phyloP scores from a whole-genome alignment of 768 basidiomycete genomes.

The Panaeolus cyanescens region DNA sequence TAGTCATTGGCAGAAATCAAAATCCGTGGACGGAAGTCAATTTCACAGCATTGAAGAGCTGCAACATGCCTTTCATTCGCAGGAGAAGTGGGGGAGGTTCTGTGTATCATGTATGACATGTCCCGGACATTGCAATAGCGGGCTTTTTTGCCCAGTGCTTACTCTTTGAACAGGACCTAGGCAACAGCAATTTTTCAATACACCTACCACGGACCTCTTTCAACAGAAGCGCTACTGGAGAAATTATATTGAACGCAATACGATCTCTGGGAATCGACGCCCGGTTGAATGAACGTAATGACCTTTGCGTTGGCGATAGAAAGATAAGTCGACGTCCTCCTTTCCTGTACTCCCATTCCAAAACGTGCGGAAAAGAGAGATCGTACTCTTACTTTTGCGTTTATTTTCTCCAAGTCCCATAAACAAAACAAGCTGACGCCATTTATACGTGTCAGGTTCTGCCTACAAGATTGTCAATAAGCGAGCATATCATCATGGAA shows the following conservation, averaged over 20 bases:
- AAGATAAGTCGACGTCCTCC: slow-evolving; percentile 71
- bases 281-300: slow-evolving; percentile 85
- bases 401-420: neutral
- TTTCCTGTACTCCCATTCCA: neutral
- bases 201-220: slow-evolving; percentile 83
- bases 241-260: slow-evolving; percentile 77
- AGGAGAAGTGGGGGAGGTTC: slow-evolving; percentile 93
- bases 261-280: slow-evolving; percentile 76
- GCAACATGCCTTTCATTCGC: slow-evolving; percentile 74
- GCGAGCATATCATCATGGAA: slow-evolving; percentile 96
- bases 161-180: slow-evolving; percentile 69
- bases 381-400: neutral
- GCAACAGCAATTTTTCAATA: slow-evolving; percentile 97
- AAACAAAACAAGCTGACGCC: slow-evolving; percentile 5
- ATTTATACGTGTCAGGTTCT: slow-evolving; percentile 86
- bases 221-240: slow-evolving; percentile 75
- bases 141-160: neutral
- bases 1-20: slow-evolving; percentile 94
- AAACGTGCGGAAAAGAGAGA: neutral
- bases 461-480: slow-evolving; percentile 94
- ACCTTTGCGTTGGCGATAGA: slow-evolving; percentile 79
- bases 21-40: slow-evolving; percentile 99
- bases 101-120: slow-evolving; percentile 82
- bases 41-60: slow-evolving; percentile 50
- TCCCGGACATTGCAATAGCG: neutral